Evolutionary conservation across 73 alveolate genomes (phyloP).

Genomic region (Paramecium caudatum): DNA sequence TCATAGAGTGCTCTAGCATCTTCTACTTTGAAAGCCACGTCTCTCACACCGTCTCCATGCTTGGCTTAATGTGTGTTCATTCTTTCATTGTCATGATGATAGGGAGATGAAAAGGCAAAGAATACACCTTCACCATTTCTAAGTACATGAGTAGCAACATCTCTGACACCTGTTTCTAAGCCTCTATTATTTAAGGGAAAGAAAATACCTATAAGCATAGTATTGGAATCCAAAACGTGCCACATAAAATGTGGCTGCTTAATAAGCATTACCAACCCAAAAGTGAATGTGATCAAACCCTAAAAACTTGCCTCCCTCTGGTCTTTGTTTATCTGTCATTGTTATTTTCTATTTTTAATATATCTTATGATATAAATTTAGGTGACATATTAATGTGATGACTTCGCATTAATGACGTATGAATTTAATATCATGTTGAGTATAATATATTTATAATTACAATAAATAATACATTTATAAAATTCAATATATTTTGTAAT

Average conservation of each 20-base stretch:
- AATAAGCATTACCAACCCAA: conserved; percentile 91
- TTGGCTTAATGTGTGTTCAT: conserved; percentile 79
- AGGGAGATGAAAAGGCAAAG: conserved; percentile 86
- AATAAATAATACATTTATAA: background rate
- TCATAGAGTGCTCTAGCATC: conserved; percentile 88
- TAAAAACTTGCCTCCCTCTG: conserved; percentile 87
- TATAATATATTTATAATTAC: conserved; percentile 18
- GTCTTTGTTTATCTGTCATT: conserved; percentile 74
- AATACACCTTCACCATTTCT: conserved; percentile 79
- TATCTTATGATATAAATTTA: conserved; percentile 51
- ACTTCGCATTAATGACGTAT: conserved; percentile 14
- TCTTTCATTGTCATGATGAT: conserved; percentile 80
- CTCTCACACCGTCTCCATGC: conserved; percentile 95
- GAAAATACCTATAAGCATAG: conserved; percentile 66
- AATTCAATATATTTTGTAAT: conserved; percentile 1
- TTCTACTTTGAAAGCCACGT: conserved; percentile 88
- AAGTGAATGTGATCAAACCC: conserved; percentile 90
- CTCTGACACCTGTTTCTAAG: conserved; percentile 73
- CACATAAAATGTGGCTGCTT: conserved; percentile 92
- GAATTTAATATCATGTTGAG: background rate
- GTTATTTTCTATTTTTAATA: conserved; percentile 15
- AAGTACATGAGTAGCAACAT: conserved; percentile 85
- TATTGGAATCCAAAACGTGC: conserved; percentile 83
- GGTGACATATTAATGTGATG: conserved; percentile 5
- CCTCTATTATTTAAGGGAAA: conserved; percentile 48